Conservation (phyloP, 768 basidiomycete species). For the Termitomyces eurrhizus region DNA sequence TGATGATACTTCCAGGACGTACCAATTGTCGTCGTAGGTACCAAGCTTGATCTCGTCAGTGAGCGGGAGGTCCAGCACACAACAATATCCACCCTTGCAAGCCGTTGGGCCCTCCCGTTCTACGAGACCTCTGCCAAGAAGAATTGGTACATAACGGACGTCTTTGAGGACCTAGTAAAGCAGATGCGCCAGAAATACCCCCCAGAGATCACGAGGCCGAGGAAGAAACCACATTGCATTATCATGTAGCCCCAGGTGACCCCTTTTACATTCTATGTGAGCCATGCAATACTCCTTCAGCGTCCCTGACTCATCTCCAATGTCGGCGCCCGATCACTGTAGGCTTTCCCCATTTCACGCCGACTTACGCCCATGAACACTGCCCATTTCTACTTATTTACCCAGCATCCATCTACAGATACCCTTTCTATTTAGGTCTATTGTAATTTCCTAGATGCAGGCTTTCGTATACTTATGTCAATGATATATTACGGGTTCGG, state of each 20-base stretch:
- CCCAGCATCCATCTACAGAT: conserved; percentile 18
- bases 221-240: conserved; percentile 25
- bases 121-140: conserved; percentile 88
- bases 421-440: conserved; percentile 14
- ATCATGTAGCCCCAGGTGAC: conserved; percentile 33
- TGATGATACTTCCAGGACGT: conserved; percentile 37
- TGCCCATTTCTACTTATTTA: conserved; percentile 16
- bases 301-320: conserved; percentile 1
- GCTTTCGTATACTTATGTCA: conserved; percentile 6
- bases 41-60: conserved; percentile 75
- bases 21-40: conserved; percentile 85
- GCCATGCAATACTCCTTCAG: not conserved
- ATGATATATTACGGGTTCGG: conserved; percentile 2
- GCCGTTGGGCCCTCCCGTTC: conserved; percentile 67
- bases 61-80: conserved; percentile 74
- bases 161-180: conserved; percentile 71
- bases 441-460: conserved; percentile 14
- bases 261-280: conserved; percentile 8
- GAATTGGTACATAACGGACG: conserved; percentile 76
- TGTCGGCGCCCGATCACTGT: not conserved
- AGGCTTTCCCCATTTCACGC: conserved; percentile 1
- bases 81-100: conserved; percentile 61
- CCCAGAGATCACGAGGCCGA: conserved; percentile 22
- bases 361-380: conserved; percentile 15
- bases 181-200: conserved; percentile 74